Conservation (phyloP, 345 rosid species). For the Eucalyptus sp. region DNA sequence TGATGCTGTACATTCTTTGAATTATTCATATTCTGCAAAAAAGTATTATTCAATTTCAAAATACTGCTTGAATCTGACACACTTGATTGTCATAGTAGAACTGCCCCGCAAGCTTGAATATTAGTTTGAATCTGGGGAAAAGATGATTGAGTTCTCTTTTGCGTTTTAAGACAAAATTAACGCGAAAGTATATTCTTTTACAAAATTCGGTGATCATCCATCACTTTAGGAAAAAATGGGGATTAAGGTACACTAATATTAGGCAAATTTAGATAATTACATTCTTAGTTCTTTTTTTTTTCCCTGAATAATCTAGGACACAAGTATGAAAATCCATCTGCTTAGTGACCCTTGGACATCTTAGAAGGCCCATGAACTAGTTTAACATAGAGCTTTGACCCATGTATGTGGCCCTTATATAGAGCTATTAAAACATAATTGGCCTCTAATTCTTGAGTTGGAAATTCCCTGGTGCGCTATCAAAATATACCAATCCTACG, state of each 20-base stretch:
- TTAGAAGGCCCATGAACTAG: background rate
- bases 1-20: background rate
- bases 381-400: background rate
- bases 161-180: background rate
- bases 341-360: background rate
- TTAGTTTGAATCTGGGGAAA: background rate
- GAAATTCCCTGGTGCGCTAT: background rate
- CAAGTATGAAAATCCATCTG: background rate
- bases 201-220: background rate
- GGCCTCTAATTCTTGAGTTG: background rate
- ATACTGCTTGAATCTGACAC: background rate
- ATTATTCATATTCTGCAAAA: background rate
- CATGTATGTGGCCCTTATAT: background rate
- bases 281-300: background rate
- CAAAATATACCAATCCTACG: background rate
- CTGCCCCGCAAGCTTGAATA: background rate
- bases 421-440: background rate
- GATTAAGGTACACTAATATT: background rate
- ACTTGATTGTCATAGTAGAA: background rate
- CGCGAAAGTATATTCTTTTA: background rate
- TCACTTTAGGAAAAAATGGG: background rate
- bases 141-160: background rate
- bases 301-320: background rate
- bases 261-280: background rate
- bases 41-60: background rate